These are phyloP conservation scores for Leccinum subgranulosum DNA, from an alignment of 768 basidiomycete species.

Conservation along the genomic window DNA sequence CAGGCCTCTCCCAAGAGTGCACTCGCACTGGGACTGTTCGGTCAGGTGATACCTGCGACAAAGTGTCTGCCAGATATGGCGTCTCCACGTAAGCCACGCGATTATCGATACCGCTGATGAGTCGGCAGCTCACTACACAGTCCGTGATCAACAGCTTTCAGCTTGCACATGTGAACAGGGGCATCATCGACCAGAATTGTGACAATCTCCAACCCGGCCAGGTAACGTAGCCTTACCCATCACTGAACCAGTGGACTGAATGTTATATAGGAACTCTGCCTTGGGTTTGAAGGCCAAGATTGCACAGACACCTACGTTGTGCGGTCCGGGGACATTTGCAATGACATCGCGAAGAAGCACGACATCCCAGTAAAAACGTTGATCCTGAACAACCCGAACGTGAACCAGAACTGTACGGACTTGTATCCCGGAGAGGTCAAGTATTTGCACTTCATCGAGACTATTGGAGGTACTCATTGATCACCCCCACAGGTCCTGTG, in stretches of 20 bases:
- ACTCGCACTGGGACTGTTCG: conserved; percentile 55
- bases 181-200: conserved; percentile 48
- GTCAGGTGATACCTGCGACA: conserved; percentile 57
- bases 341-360: conserved; percentile 36
- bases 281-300: conserved; percentile 53
- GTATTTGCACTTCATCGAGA: not conserved
- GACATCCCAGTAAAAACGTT: conserved; percentile 44
- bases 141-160: conserved; percentile 43
- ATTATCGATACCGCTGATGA: not conserved
- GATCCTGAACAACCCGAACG: conserved; percentile 61
- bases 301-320: conserved; percentile 48
- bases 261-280: conserved; percentile 42
- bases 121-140: not conserved
- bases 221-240: conserved; percentile 29
- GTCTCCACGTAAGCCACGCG: conserved; percentile 57
- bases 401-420: conserved; percentile 50
- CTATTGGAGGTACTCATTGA: not conserved
- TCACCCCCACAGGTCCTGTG: conserved; percentile 23
- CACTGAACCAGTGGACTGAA: not conserved
- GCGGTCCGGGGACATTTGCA: conserved; percentile 49
- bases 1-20: conserved; percentile 35
- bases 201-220: conserved; percentile 53
- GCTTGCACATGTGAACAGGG: conserved; percentile 47
- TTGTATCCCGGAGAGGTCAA: conserved; percentile 60
- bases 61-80: conserved; percentile 58